Evolutionary conservation across 345 rosid species (phyloP).

Genomic region (Hypericum androsaemum): DNA sequence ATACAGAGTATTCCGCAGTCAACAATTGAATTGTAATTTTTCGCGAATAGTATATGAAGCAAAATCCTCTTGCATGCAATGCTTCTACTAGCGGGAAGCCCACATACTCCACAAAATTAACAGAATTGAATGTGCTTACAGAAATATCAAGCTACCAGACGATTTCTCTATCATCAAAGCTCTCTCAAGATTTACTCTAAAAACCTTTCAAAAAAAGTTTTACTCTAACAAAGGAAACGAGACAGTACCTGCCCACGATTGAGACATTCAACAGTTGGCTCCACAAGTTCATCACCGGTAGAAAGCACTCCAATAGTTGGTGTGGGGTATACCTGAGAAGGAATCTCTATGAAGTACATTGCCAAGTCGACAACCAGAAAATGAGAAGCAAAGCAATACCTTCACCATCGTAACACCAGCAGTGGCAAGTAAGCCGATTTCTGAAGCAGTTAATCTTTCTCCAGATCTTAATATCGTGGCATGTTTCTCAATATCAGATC

Average conservation of each 20-base stretch:
- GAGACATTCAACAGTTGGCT: slow-evolving; percentile 45
- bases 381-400: slow-evolving; percentile 33
- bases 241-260: slow-evolving; percentile 79
- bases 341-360: slow-evolving; percentile 6
- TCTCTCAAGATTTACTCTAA: too few relatives aligned
- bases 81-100: too few relatives aligned
- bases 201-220: too few relatives aligned
- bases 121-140: too few relatives aligned
- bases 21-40: too few relatives aligned
- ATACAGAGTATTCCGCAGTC: too few relatives aligned
- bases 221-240: background rate
- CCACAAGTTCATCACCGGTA: slow-evolving; percentile 91
- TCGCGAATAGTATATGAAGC: too few relatives aligned
- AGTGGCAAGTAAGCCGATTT: slow-evolving; percentile 84
- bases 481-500: slow-evolving; percentile 74
- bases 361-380: slow-evolving; percentile 13
- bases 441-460: slow-evolving; percentile 77
- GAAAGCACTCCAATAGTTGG: slow-evolving; percentile 88
- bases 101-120: too few relatives aligned
- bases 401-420: slow-evolving; percentile 70
- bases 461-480: slow-evolving; percentile 57
- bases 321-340: slow-evolving; percentile 58
- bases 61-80: too few relatives aligned
- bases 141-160: too few relatives aligned
- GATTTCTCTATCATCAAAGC: too few relatives aligned